Evolutionary conservation across 2,329 filamentous ascomycete genomes (phyloP).

Genomic region (Aspergillus tanneri): DNA sequence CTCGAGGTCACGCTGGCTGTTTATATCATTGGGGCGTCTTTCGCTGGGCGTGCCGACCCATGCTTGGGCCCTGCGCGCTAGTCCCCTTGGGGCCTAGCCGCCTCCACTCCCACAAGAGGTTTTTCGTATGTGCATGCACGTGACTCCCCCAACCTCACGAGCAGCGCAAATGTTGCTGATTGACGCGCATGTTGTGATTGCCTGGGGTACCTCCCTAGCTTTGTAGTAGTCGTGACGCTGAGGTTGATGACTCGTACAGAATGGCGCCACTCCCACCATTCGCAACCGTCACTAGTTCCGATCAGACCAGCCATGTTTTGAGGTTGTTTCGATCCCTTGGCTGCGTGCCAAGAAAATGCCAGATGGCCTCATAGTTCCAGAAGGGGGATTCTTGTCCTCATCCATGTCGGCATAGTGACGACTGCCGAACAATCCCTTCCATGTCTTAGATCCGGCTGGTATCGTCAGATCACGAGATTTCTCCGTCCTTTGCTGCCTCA

Average conservation of each 20-base stretch:
- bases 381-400: constrained; percentile 8
- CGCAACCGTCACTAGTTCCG: not conserved
- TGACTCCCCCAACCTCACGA: constrained; percentile 19
- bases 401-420: not conserved
- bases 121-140: constrained; percentile 28
- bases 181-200: not conserved
- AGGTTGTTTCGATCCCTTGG: constrained; percentile 13
- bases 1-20: constrained; percentile 48
- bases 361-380: constrained; percentile 29
- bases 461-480: too few relatives aligned
- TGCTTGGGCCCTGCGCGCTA: constrained; percentile 40
- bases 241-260: not conserved
- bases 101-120: constrained; percentile 27
- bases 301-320: constrained; percentile 2
- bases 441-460: not conserved
- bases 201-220: too few relatives aligned
- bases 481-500: constrained; percentile 2
- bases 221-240: too few relatives aligned
- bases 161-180: constrained; percentile 13
- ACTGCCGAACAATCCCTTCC: not conserved
- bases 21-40: constrained; percentile 48
- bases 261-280: not conserved
- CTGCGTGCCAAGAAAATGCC: constrained; percentile 37
- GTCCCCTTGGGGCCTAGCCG: constrained; percentile 27
- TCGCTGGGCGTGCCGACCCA: constrained; percentile 41